phyloP scores from a whole-genome alignment of 257 asterid genomes.

The Solanum boliviense region DNA sequence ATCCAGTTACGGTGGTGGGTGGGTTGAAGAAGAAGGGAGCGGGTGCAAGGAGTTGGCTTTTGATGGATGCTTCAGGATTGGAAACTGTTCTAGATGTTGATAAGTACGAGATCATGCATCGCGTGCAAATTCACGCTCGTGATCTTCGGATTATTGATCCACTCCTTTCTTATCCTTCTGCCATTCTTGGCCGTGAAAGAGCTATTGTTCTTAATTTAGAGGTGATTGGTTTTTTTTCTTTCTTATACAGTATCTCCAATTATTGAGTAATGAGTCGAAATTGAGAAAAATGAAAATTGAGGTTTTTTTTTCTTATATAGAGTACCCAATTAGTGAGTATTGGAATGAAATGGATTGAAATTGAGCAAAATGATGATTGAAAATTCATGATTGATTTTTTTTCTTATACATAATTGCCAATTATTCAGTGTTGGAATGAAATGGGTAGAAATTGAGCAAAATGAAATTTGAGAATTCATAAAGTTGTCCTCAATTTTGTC shows the following conservation, averaged over 20 bases:
- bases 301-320: not conserved
- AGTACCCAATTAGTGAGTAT: not conserved
- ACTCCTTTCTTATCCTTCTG: slow-evolving; percentile 64
- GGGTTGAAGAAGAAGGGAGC: slow-evolving; percentile 49
- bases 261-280: not conserved
- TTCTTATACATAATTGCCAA: not conserved
- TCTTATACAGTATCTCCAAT: not conserved
- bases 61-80: slow-evolving; percentile 48
- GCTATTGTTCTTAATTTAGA: slow-evolving; percentile 90
- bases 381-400: not conserved
- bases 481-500: not conserved
- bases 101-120: slow-evolving; percentile 81
- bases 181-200: slow-evolving; percentile 79
- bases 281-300: not conserved
- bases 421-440: not conserved
- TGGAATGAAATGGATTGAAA: not conserved
- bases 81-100: slow-evolving; percentile 59
- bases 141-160: slow-evolving; percentile 91
- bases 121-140: slow-evolving; percentile 85
- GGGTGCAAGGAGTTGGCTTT: slow-evolving; percentile 69
- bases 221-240: slow-evolving; percentile 18
- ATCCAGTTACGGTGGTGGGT: slow-evolving; percentile 30
- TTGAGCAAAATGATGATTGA: not conserved
- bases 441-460: not conserved
- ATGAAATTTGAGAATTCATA: not conserved